Base-by-base conservation (phyloP, 176 grass and related monocot genomes). In the Oryza rufipogon region DNA sequence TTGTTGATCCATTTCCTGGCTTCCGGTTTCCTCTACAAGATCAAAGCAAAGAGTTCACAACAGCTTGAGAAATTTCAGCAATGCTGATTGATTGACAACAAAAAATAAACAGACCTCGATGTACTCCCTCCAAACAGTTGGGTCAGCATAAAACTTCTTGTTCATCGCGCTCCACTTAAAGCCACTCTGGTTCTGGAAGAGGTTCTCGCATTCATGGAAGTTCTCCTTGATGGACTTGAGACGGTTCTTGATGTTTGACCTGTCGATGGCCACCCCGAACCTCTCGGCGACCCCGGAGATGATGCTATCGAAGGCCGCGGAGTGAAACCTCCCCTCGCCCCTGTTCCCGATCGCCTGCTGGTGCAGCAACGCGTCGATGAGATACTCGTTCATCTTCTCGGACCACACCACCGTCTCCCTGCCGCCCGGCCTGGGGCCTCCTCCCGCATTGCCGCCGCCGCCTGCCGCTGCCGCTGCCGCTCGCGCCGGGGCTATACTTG, bases 1-100 rank as follows among this genome's bases (percentile, higher is more conserved):
- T 90, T 90, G 20, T 30, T 75, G 75, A 87, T 90, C 88, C 88
- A 90, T 87, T 74, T 87, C 66, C 83, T 87, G 51, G 89, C 89
- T 80, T 87, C 89, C 1, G 89, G 89, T 63, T 90, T 90, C 75
- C 11, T 86, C 89, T 90, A 45, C 84, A 85, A 83, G 23, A 83
- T 79, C 48, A 83, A 83, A 75, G 26, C 4, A 90, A 78, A 86
- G 14, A 66, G 45, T 48, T 48, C 17, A 68, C 32, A 68, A 33
- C 3, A 45, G 45, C 11, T 60, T 34, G 0, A 11, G n/a, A 66
- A 82, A 15, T 68, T 17, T 3, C 12, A 19, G 25, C 23, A 54
- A 11, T 6, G 65, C 68, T 2, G 7, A 19, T 83, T 83, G 80
- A 80, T 49, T 64, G 39, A 67, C 9, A 74, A 11, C 20, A 38